Base-by-base conservation (phyloP, 202 grass and related monocot species). In the Brachypodium distachyon region DNA sequence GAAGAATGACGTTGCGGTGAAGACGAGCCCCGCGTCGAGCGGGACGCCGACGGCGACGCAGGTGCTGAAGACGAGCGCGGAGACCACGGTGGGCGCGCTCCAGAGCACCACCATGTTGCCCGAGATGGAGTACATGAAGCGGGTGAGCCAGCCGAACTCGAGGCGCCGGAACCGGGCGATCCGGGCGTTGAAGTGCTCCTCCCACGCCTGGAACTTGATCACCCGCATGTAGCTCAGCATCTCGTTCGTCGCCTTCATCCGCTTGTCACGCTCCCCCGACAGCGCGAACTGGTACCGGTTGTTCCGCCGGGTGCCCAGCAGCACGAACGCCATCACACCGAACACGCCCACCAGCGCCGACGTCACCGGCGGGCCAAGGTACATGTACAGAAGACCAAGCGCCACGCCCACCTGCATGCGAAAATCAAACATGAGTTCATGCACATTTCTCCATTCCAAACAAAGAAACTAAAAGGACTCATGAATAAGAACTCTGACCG, bases 171-270 rank as follows among this genome's bases (percentile, higher is more conserved):
- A 92, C 3, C 62, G 29, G 37, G 60, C 64, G 81, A 99, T 92
- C 31, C 89, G 96, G 3, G 36, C 69, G 76, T 72, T 43, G 73
- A 99, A 99, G 77, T 95, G 89, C 33, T 84, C 79, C 80, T 99
- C 96, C 96, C 96, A 99, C 56, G 92, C 96, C 71, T 99, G 96
- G 82, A 99, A 90, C 77, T 95, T 99, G 89, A 99, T 99, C 4
- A 99, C 96, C 2, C 96, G 89, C 96, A 99, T 95, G 89, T 90
- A 90, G 83, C 14, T 90, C 7, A 99, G 80, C 96, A 95, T 98
- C 82, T 99, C 96, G 74, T 99, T 99, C 3, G 92, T 99, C 9
- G 92, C 92, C 91, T 99, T 99, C 96, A 99, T 99, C 59, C 96
- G 83, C 70, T 66, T 49, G 85, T 99, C 96, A 0, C 96, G 87